phyloP scores from a whole-genome alignment of 768 basidiomycete genomes.

The Collybiopsis confluens region DNA sequence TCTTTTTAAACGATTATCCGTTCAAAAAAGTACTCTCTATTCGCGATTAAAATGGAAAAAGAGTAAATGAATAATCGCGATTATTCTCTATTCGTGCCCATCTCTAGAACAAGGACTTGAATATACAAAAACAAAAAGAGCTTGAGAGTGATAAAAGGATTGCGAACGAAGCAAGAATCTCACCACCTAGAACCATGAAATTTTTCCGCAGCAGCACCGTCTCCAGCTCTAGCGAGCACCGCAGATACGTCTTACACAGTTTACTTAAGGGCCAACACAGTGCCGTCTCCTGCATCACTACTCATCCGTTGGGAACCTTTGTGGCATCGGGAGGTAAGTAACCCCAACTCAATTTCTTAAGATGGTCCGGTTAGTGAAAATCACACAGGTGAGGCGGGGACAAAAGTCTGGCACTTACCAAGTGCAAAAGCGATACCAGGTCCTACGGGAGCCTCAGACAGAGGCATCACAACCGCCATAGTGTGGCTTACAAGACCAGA shows the following conservation, averaged over 20 bases:
- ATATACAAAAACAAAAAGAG: no score
- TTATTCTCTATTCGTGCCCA: no score
- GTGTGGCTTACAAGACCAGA: background rate
- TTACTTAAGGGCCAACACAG: background rate
- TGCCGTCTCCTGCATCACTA: background rate
- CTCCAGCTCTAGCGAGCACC: background rate
- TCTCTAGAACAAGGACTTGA: no score
- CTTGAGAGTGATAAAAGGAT: no score
- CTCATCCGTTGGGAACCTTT: background rate
- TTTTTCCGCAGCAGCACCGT: no score
- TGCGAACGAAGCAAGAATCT: no score
- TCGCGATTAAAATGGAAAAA: no score
- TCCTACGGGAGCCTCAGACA: background rate
- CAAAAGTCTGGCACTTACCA: background rate
- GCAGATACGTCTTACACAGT: background rate
- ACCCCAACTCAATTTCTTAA: no score
- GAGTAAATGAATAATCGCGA: no score
- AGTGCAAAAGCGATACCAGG: background rate
- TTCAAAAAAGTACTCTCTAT: no score
- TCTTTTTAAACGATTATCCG: no score
- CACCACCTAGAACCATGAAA: no score
- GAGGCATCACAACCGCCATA: slow-evolving; percentile 4
- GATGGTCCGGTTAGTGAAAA: background rate
- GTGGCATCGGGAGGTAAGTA: background rate
- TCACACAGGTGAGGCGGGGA: background rate